Conservation (phyloP, 2,329 filamentous ascomycete species). For the Aspergillus spinulosporus region DNA sequence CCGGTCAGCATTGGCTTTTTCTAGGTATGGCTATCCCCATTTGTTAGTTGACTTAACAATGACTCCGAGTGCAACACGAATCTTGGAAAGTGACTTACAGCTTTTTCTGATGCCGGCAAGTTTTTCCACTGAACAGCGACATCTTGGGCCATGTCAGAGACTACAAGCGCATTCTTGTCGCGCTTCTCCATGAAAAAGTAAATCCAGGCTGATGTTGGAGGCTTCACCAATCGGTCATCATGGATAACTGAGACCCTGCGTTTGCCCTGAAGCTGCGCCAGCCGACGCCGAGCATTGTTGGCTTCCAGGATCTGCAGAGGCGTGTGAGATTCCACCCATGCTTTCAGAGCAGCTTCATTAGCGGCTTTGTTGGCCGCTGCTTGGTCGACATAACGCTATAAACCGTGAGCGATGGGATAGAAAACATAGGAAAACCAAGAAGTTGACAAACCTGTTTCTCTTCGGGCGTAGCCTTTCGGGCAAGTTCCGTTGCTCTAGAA, state of each 20-base stretch:
- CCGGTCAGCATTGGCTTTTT: conserved; percentile 28
- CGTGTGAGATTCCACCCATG: conserved; percentile 58
- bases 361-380: conserved; percentile 47
- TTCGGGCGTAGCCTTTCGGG: conserved; percentile 19
- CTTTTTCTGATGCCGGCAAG: conserved; percentile 36
- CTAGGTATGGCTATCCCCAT: conserved; percentile 32
- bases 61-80: background rate
- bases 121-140: conserved; percentile 29
- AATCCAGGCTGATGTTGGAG: conserved; percentile 39
- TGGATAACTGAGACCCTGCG: conserved; percentile 37
- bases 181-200: conserved; percentile 50
- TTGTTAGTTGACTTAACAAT: conserved; percentile 14
- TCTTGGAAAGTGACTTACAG: conserved; percentile 30
- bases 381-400: conserved; percentile 53
- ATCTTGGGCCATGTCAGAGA: conserved; percentile 35
- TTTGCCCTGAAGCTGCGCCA: conserved; percentile 26
- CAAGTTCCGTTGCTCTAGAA: conserved; percentile 17
- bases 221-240: conserved; percentile 58
- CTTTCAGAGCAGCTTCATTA: conserved; percentile 46
- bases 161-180: conserved; percentile 52
- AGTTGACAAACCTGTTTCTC: conserved; percentile 27
- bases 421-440: background rate
- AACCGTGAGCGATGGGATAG: background rate
- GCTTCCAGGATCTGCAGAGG: conserved; percentile 59
- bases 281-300: conserved; percentile 56